phyloP scores from a whole-genome alignment of 129 eudicot species.

The Deinandra increscens region DNA sequence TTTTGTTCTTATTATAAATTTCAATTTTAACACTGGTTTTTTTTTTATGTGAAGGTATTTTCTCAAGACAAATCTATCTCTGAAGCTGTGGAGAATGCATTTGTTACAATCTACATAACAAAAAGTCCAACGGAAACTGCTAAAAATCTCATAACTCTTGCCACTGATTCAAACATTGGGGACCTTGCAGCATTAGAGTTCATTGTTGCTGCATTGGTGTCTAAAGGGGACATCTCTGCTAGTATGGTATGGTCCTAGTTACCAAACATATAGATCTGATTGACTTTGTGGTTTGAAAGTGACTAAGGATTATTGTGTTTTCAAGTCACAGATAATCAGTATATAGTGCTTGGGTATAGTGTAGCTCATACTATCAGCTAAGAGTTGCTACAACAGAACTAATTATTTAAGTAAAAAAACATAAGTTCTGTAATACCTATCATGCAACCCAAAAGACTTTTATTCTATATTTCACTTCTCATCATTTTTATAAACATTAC shows the following conservation, averaged over 20 bases:
- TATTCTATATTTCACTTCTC: not conserved
- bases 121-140: slow-evolving; percentile 82
- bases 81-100: slow-evolving; percentile 97
- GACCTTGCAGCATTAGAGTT: slow-evolving; percentile 93
- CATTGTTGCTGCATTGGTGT: slow-evolving; percentile 70
- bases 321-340: not conserved
- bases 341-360: not conserved
- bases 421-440: not conserved
- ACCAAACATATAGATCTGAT: not conserved
- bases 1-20: not conserved
- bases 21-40: slow-evolving; percentile 1
- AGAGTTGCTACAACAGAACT: not conserved
- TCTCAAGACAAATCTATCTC: slow-evolving; percentile 88
- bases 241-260: slow-evolving; percentile 49
- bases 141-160: slow-evolving; percentile 76
- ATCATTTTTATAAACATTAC: not conserved
- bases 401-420: not conserved
- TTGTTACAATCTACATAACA: slow-evolving; percentile 74
- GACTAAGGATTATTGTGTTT: not conserved
- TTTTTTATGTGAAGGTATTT: slow-evolving; percentile 60
- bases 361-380: not conserved
- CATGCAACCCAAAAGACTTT: not conserved
- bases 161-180: slow-evolving; percentile 81
- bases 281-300: not conserved
- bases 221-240: slow-evolving; percentile 81